Evolutionary conservation across 2,329 filamentous ascomycete genomes (phyloP).

Genomic region (Pseudogymnoascus sp.): DNA sequence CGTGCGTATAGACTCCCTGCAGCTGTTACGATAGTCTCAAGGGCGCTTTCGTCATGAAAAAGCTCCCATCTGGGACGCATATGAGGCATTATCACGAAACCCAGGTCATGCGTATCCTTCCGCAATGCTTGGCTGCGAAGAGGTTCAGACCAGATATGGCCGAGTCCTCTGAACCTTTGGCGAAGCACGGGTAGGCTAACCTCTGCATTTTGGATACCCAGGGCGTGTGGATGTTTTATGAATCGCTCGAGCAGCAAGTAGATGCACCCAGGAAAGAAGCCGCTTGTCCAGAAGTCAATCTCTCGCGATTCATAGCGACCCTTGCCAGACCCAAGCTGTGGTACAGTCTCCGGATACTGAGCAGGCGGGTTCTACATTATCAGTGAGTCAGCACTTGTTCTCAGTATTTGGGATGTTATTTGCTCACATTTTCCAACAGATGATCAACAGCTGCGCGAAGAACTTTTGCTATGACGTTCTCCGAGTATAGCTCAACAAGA

Average conservation of each 20-base stretch:
- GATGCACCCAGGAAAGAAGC: slow-evolving; percentile 12
- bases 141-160: slow-evolving; percentile 16
- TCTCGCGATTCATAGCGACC: neutral
- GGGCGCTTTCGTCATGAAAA: slow-evolving; percentile 14
- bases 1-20: slow-evolving; percentile 24
- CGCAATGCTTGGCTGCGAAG: slow-evolving; percentile 15
- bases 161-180: slow-evolving; percentile 13
- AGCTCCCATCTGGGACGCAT: slow-evolving; percentile 28
- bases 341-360: too few species aligned
- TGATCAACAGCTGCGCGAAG: too few species aligned
- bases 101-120: slow-evolving; percentile 39
- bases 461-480: too few species aligned
- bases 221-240: neutral
- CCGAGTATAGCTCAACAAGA: too few species aligned
- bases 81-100: slow-evolving; percentile 40
- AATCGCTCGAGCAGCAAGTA: slow-evolving; percentile 9
- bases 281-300: slow-evolving; percentile 12
- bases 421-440: too few species aligned
- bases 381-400: too few species aligned
- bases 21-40: slow-evolving; percentile 17
- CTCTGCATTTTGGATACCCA: too few species aligned
- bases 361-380: too few species aligned
- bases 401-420: too few species aligned
- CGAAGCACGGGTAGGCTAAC: neutral
- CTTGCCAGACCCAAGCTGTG: slow-evolving; percentile 21